phyloP scores from a whole-genome alignment of 78 protist species.

The Pelomyxa schiedti region DNA sequence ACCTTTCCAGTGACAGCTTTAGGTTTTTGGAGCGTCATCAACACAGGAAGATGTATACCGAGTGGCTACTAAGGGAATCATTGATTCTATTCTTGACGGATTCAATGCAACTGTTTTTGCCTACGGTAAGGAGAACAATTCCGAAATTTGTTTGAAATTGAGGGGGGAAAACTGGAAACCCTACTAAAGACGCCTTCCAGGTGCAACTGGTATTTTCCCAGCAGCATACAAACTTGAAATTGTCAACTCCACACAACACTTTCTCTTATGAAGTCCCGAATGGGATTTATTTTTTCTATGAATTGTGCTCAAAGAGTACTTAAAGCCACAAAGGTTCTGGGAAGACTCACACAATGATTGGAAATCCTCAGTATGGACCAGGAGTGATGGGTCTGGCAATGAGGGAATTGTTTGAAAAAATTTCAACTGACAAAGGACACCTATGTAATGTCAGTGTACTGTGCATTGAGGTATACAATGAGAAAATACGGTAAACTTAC shows the following conservation, averaged over 20 bases:
- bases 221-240: background rate
- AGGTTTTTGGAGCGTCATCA: background rate
- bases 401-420: slow-evolving; percentile 57
- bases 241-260: background rate
- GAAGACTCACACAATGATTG: slow-evolving; percentile 78
- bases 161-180: background rate
- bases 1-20: too few species aligned
- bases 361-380: slow-evolving; percentile 14
- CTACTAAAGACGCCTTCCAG: background rate
- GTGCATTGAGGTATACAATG: too few species aligned
- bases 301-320: slow-evolving; percentile 4
- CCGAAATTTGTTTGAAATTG: background rate
- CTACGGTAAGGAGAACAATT: too few species aligned
- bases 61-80: slow-evolving; percentile 54
- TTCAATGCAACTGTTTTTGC: slow-evolving; percentile 46
- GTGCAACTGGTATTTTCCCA: background rate
- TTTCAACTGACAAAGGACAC: too few species aligned
- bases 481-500: too few species aligned
- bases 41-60: slow-evolving; percentile 32
- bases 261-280: background rate
- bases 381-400: slow-evolving; percentile 79
- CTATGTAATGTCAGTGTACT: too few species aligned
- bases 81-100: slow-evolving; percentile 44
- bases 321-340: slow-evolving; percentile 47
- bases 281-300: background rate